A percentile compares a stretch with the other conserved stretches of the same genome.
Evolutionary conservation across 2,329 filamentous ascomycete species (phyloP).

Genomic region (Pseudogymnoascus sp.): DNA sequence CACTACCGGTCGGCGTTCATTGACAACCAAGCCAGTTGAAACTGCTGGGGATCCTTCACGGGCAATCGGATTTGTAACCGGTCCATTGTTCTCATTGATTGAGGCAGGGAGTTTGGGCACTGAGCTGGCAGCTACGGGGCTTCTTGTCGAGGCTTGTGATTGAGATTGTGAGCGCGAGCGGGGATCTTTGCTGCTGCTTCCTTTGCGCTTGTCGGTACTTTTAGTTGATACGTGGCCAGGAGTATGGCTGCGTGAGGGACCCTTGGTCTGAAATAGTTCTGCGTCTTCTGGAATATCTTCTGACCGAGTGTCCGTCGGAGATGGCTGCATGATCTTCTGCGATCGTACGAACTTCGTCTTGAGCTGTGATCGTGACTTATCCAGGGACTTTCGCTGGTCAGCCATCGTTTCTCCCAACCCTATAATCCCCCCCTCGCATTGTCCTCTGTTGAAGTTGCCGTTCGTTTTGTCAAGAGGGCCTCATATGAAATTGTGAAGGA

Average conservation of each 20-base stretch:
- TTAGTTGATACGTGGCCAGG: conserved; percentile 52
- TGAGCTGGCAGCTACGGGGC: conserved; percentile 7
- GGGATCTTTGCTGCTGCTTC: conserved; percentile 24
- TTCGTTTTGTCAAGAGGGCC: neutral
- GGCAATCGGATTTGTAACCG: neutral
- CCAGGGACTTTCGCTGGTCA: conserved; percentile 25
- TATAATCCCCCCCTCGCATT: conserved; percentile 15
- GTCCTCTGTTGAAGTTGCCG: conserved; percentile 14
- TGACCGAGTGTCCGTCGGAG: conserved; percentile 30
- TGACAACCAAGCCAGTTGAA: conserved; percentile 21
- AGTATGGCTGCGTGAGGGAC: conserved; percentile 47
- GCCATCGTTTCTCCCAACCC: conserved; percentile 24
- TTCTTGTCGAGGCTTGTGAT: conserved; percentile 20
- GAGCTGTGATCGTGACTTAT: conserved; percentile 29
- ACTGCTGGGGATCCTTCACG: conserved; percentile 15
- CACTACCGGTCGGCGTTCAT: conserved; percentile 35
- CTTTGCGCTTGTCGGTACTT: conserved; percentile 35
- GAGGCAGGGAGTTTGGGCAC: conserved; percentile 2
- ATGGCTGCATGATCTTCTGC: conserved; percentile 41
- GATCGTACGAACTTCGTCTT: conserved; percentile 42
- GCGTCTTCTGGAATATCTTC: conserved; percentile 32
- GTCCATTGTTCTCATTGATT: neutral
- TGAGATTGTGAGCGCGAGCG: conserved; percentile 29
- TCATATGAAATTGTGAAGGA: conserved; percentile 5
- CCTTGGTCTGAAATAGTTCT: conserved; percentile 30